Evolutionary conservation across 23 red algal species (phyloP), one percentile per base, ranked within the genome.

Genomic region (Gracilaria gracilis): DNA sequence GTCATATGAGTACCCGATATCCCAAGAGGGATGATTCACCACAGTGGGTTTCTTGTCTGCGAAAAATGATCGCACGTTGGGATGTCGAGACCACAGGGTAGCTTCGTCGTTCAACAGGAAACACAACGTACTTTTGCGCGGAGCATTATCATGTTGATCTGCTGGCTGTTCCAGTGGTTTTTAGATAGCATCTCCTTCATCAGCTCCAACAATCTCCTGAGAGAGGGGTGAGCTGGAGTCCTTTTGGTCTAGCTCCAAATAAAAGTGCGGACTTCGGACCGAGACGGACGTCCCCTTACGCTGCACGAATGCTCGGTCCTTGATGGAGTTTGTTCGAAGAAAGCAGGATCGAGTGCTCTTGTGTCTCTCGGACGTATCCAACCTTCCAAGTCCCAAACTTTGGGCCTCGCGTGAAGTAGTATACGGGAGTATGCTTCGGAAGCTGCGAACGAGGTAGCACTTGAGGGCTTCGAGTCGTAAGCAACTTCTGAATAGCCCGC

Each of bases 341-440:
- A 3, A 78, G 38, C 47, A 59, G 11, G 15, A 88, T 16, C 21
- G 67, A 70, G 48, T 88, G 70, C 16, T 62, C 58, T 31, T 77
- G 32, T 3, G 38, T 36, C 24, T 51, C 29, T 9, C 72, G 0
- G n/a, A 78, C 84, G 72, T 38, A 88, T 9, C 29, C 84, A 3
- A 4, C 36, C 5, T 76, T 19, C 84, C 84, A 88, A 29, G 24
- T 77, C 19, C 72, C 84, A 57, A 88, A 46, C 69, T 78, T 88
- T 55, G 35, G 65, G 27, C 84, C 67, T 13, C 70, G 84, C 48
- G 77, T 58, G 72, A 88, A 88, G 46, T 28, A 78, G 49, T 88
- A 78, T 28, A 88, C 84, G 16, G 58, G 14, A 35, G 23, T 36
- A 25, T 34, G 13, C 23, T 16, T 28, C 4, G 65, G 24, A 25